A percentile compares a stretch with the other conserved stretches of the same genome.
These are phyloP conservation scores for Penicillium cosmopolitanum DNA, from an alignment of 495 filamentous ascomycete species.

Conservation along the genomic window DNA sequence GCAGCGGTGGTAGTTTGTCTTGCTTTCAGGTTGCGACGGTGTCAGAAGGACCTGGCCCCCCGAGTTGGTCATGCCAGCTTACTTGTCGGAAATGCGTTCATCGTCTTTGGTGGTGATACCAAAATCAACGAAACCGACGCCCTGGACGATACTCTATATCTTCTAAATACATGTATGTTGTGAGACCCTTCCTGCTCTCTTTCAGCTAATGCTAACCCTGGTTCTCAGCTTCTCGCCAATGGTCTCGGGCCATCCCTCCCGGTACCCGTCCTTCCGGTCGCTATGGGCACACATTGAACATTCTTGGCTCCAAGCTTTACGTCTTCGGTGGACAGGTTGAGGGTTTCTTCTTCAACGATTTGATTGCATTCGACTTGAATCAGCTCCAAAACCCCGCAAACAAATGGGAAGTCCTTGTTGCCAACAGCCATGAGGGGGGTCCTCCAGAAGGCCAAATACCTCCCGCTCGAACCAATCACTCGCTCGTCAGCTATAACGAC, in stretches of 20 bases:
- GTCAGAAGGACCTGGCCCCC: conserved; percentile 91
- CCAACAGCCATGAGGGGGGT: conserved; percentile 71
- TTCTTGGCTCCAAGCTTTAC: conserved; percentile 93
- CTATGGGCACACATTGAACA: conserved; percentile 96
- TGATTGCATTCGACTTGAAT: conserved; percentile 96
- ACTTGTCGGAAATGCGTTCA: conserved; percentile 97
- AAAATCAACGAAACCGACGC: conserved; percentile 92
- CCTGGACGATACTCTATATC: conserved; percentile 92
- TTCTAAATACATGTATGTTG: conserved; percentile 93
- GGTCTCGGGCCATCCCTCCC: conserved; percentile 88
- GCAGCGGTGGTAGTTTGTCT: conserved; percentile 75
- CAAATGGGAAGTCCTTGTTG: conserved; percentile 88
- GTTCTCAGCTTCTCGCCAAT: conserved; percentile 85
- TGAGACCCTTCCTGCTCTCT: neutral
- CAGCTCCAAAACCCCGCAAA: conserved; percentile 85
- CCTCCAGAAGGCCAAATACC: conserved; percentile 70
- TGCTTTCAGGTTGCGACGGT: conserved; percentile 92
- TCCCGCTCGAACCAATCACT: conserved; percentile 94
- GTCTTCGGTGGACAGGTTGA: conserved; percentile 98
- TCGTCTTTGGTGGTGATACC: conserved; percentile 98
- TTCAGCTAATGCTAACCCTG: conserved; percentile 12
- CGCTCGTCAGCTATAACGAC: conserved; percentile 88
- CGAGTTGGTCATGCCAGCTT: conserved; percentile 94
- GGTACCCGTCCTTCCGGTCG: conserved; percentile 83
- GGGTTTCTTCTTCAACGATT: conserved; percentile 95